Base-by-base conservation (phyloP, 805 yeast species). In the Zygotorulaspora florentina region DNA sequence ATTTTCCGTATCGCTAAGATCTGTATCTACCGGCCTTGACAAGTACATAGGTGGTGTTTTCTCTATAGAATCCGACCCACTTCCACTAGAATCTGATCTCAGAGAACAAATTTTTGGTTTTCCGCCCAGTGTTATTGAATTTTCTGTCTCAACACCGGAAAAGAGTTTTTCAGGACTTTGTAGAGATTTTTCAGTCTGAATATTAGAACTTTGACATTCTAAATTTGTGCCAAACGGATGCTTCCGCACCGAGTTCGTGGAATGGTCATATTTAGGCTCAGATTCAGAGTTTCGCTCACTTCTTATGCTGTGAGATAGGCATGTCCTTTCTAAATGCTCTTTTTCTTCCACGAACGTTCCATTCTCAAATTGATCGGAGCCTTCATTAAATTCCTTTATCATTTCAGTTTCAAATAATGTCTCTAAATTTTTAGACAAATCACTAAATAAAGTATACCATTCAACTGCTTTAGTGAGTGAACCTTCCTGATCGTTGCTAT, bases 351-450 rank as follows among this genome's bases (percentile, higher is more conserved):
- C 4, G 20, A 10, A 33, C 7, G 20, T 33, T 8, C 6, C 6
- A 13, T 33, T 33, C 16, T 16, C 12, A 11, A 33, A n/a, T 6
- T 8, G 12, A 33, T 33, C 11, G 7, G 12, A 33, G 20, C 16
- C 20, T 5, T 17, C 40, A n/a, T 37, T 16, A 37, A 26, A 37
- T 23, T 26, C 28, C 12, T 25, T 45, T 13, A 39, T 45, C 57
- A 56, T 54, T 9, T 54, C 43, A 30, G 44, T 40, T 8, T 57
- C 57, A 47, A 52, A 57, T 10, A 56, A 40, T 13, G 54, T 37
- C 23, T 46, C 49, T 27, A 56, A 39, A 12, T 56, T 53, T 7
- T 45, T 42, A 18, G 58, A 49, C 23, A 45, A 35, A 2, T 55
- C 53, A 38, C 46, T 50, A 17, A 54, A 57, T 16, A 28, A 36